Evolutionary conservation across 148 eudicot genomes (phyloP).

Genomic region (Amaranthus cruentus): DNA sequence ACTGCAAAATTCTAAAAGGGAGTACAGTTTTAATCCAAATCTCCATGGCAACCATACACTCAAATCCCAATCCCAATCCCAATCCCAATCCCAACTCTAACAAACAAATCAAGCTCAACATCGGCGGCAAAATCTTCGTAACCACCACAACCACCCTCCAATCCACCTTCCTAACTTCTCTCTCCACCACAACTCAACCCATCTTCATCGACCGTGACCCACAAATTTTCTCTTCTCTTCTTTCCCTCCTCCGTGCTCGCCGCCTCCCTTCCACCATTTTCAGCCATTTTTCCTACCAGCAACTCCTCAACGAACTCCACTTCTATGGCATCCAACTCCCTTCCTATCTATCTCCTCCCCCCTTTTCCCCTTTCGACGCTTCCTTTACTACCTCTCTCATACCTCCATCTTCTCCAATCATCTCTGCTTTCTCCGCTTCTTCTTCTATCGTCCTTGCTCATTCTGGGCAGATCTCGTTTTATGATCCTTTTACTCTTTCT

Average conservation of each 20-base stretch:
- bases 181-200: conserved; percentile 23
- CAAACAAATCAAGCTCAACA: background rate
- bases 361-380: conserved; percentile 55
- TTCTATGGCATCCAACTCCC: conserved; percentile 49
- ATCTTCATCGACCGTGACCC: conserved; percentile 75
- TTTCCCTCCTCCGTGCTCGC: conserved; percentile 41
- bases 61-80: too few species aligned
- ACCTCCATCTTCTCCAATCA: conserved; percentile 49
- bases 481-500: conserved; percentile 37
- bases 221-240: conserved; percentile 39
- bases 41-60: too few species aligned
- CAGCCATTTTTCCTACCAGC: conserved; percentile 29
- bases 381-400: conserved; percentile 29
- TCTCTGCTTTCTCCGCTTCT: conserved; percentile 40
- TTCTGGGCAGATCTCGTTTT: conserved; percentile 57
- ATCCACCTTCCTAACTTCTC: conserved; percentile 46
- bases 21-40: too few species aligned
- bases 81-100: background rate
- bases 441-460: conserved; percentile 55
- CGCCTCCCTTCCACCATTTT: conserved; percentile 29
- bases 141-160: background rate
- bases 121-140: conserved; percentile 6
- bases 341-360: conserved; percentile 35
- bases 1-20: too few species aligned
- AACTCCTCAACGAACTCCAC: conserved; percentile 40